phyloP scores from a whole-genome alignment of 2,329 filamentous ascomycete genomes.

The Ceratocystis ficicola region DNA sequence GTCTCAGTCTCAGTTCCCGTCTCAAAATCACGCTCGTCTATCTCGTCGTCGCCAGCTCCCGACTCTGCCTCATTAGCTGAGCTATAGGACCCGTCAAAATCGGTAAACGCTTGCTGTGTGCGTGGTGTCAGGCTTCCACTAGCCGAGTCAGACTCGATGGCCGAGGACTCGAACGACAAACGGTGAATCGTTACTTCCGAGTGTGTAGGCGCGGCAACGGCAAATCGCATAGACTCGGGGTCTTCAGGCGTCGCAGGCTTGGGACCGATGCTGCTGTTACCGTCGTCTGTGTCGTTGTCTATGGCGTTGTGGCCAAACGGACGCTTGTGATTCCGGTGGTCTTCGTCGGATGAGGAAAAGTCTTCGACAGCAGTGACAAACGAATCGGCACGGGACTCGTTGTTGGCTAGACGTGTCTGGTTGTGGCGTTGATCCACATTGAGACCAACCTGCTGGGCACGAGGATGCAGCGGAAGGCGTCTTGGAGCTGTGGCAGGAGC shows the following conservation, averaged over 20 bases:
- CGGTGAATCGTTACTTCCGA: slow-evolving; percentile 15
- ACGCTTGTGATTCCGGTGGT: slow-evolving; percentile 4
- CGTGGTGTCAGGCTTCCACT: slow-evolving; percentile 17
- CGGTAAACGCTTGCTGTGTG: slow-evolving; percentile 13
- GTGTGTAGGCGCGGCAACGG: not conserved
- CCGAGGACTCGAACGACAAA: slow-evolving; percentile 1
- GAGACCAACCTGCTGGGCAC: slow-evolving; percentile 12
- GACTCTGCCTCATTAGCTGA: slow-evolving; percentile 4
- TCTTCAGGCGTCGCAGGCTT: slow-evolving; percentile 14
- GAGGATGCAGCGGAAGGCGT: slow-evolving; percentile 15
- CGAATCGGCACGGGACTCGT: slow-evolving; percentile 20
- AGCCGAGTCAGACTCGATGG: slow-evolving; percentile 12
- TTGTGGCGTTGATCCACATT: slow-evolving; percentile 15
- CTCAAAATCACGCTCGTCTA: not conserved
- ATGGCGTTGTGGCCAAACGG: slow-evolving; percentile 4
- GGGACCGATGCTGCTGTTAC: not conserved
- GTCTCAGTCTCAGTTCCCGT: not conserved
- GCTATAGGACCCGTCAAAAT: slow-evolving; percentile 16
- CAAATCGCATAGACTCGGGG: slow-evolving; percentile 16
- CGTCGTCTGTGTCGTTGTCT: not conserved
- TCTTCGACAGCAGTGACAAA: slow-evolving; percentile 22
- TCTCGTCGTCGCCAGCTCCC: not conserved
- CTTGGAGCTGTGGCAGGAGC: not conserved
- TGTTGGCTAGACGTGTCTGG: slow-evolving; percentile 15
- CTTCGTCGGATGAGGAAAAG: slow-evolving; percentile 21